These are phyloP conservation scores for Glycyrrhiza uralensis DNA, from an alignment of 306 rosid genomes.

Conservation along the genomic window DNA sequence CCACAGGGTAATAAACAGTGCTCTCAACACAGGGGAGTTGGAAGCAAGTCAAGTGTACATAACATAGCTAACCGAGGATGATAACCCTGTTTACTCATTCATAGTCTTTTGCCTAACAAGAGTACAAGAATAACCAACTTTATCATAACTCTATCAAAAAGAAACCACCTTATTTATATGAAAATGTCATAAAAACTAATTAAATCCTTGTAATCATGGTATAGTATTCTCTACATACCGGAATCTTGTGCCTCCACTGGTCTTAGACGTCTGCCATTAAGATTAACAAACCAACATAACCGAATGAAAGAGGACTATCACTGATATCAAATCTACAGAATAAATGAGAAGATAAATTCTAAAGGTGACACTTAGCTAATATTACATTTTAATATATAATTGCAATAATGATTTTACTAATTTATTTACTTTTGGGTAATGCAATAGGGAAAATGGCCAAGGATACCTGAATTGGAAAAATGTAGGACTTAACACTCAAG, in stretches of 20 bases:
- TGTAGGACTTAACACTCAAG: constrained; percentile 9
- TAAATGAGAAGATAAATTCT: constrained; percentile 7
- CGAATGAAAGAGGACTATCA: constrained; percentile 1
- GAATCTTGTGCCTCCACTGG: constrained; percentile 75
- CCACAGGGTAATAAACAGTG: constrained; percentile 82
- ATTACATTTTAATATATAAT: constrained; percentile 14
- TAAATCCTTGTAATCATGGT: constrained; percentile 93
- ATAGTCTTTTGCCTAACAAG: too few relatives aligned
- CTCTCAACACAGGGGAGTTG: constrained; percentile 82
- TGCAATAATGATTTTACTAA: not conserved
- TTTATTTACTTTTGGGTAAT: not conserved
- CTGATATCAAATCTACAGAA: not conserved
- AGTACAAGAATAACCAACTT: too few relatives aligned
- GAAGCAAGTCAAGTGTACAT: too few relatives aligned
- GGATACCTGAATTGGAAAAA: not conserved
- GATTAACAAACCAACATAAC: constrained; percentile 20
- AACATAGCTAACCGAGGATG: too few relatives aligned
- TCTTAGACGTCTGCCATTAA: constrained; percentile 50
- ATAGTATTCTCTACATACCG: constrained; percentile 71
- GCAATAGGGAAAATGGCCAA: not conserved
- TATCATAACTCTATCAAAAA: too few relatives aligned
- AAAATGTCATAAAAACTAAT: too few relatives aligned
- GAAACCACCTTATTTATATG: too few relatives aligned
- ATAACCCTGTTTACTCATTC: too few relatives aligned
- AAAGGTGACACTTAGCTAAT: not conserved